Evolutionary conservation across 176 grass and related monocot genomes (phyloP).

Genomic region (Ananas comosus): DNA sequence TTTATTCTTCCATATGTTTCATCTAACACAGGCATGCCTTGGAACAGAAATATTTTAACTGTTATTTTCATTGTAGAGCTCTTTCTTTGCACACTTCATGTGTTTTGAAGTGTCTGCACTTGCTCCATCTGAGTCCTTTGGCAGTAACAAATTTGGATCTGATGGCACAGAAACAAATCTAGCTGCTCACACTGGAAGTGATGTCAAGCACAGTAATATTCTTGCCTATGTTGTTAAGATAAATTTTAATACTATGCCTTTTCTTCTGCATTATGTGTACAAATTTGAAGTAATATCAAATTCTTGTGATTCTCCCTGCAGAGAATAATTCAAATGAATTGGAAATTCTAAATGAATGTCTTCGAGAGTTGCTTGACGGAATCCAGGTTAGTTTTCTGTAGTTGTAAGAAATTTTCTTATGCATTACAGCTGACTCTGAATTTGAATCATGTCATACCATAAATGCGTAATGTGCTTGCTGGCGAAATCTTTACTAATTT

Average conservation of each 20-base stretch:
- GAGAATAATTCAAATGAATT: constrained; percentile 45
- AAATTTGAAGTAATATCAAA: constrained; percentile 13
- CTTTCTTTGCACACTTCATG: constrained; percentile 97
- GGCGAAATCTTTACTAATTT: no score
- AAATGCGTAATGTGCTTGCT: no score
- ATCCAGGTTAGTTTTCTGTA: constrained; percentile 46
- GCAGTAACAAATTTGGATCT: constrained; percentile 13
- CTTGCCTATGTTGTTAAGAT: not conserved
- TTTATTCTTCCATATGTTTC: constrained; percentile 2
- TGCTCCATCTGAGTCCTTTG: constrained; percentile 33
- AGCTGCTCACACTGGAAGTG: constrained; percentile 24
- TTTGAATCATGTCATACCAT: not conserved
- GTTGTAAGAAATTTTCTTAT: not conserved
- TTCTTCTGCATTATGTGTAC: constrained; percentile 5
- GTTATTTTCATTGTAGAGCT: constrained; percentile 46
- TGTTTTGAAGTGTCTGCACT: constrained; percentile 65
- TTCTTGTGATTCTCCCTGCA: constrained; percentile 22
- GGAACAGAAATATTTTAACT: not conserved
- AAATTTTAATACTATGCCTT: not conserved
- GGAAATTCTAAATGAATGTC: constrained; percentile 55
- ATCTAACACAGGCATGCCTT: constrained; percentile 7
- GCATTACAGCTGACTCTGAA: not conserved
- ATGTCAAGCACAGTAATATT: constrained; percentile 32
- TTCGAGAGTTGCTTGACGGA: constrained; percentile 76
- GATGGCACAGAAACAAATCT: constrained; percentile 18